These are phyloP conservation scores for Melampsora medusae DNA, from an alignment of 1,284 basidiomycete genomes.

Conservation along the genomic window DNA sequence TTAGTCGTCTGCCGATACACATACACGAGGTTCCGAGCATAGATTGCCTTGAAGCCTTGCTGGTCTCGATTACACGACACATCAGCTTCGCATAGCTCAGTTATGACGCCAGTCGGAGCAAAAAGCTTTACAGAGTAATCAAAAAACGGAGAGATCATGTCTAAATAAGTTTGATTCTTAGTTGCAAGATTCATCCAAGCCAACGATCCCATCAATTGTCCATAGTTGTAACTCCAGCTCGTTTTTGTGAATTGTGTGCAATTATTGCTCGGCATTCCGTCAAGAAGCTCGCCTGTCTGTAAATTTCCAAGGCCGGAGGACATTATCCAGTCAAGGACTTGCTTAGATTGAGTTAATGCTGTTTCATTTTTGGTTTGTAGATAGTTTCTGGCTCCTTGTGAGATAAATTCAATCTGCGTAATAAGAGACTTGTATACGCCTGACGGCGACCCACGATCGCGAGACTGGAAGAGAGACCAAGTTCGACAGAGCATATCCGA, in stretches of 20 bases:
- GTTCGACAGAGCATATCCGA: no score
- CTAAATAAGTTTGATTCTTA: conserved; percentile 23
- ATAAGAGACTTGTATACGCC: conserved; percentile 41
- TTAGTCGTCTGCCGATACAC: background rate
- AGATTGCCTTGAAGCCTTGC: conserved; percentile 11
- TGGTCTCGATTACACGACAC: conserved; percentile 6
- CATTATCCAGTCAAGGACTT: conserved; percentile 16
- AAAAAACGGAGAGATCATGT: conserved; percentile 22
- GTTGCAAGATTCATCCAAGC: conserved; percentile 39
- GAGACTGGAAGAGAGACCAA: background rate
- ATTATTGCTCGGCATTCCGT: conserved; percentile 9
- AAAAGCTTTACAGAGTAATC: background rate
- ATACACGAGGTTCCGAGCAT: background rate
- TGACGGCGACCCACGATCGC: conserved; percentile 5
- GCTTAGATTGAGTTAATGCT: conserved; percentile 9
- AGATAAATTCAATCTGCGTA: conserved; percentile 37
- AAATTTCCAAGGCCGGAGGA: conserved; percentile 17
- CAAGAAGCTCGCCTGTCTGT: conserved; percentile 17
- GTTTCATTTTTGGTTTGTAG: conserved; percentile 12
- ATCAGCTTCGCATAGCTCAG: background rate
- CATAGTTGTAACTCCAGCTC: conserved; percentile 41
- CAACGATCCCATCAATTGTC: conserved; percentile 25
- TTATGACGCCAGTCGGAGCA: background rate
- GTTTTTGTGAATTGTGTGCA: conserved; percentile 1
- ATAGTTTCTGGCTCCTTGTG: conserved; percentile 39